Evolutionary conservation across 352 stramenopile genomes (phyloP).

Genomic region (Pythium guiyangense): DNA sequence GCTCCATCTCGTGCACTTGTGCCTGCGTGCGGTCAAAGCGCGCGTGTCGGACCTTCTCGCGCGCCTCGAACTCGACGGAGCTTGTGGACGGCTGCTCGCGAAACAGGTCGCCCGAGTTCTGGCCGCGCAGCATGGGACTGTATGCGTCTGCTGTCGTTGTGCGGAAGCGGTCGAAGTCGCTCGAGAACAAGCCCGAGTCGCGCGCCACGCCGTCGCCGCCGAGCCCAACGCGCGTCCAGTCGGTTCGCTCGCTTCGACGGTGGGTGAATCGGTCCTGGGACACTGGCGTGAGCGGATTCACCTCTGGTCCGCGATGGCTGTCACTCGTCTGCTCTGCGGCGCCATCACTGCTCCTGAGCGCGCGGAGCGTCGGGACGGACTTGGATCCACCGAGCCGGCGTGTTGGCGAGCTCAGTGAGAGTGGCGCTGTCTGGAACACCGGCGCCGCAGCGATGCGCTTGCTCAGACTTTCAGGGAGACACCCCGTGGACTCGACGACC

Average conservation of each 20-base stretch:
- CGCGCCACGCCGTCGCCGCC: constrained; percentile 49
- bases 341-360: constrained; percentile 4
- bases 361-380: constrained; percentile 23
- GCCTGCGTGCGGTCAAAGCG: constrained; percentile 43
- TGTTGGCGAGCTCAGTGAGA: constrained; percentile 3
- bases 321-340: constrained; percentile 5
- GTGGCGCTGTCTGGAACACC: constrained; percentile 19
- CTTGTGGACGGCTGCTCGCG: constrained; percentile 25
- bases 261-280: constrained; percentile 56
- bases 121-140: constrained; percentile 37
- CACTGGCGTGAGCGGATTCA: constrained; percentile 26
- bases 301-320: constrained; percentile 7
- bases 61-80: constrained; percentile 29
- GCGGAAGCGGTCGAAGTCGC: constrained; percentile 40
- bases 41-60: constrained; percentile 26
- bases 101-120: constrained; percentile 35
- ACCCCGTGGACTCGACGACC: constrained; percentile 16
- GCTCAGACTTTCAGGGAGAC: constrained; percentile 50
- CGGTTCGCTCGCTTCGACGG: constrained; percentile 46
- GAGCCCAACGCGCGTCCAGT: constrained; percentile 77
- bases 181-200: constrained; percentile 41
- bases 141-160: constrained; percentile 51
- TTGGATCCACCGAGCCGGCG: constrained; percentile 9
- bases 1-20: constrained; percentile 28
- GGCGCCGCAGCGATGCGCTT: constrained; percentile 35